Evolutionary conservation across 179 eudicot genomes (phyloP).

Genomic region (Silene coronaria): DNA sequence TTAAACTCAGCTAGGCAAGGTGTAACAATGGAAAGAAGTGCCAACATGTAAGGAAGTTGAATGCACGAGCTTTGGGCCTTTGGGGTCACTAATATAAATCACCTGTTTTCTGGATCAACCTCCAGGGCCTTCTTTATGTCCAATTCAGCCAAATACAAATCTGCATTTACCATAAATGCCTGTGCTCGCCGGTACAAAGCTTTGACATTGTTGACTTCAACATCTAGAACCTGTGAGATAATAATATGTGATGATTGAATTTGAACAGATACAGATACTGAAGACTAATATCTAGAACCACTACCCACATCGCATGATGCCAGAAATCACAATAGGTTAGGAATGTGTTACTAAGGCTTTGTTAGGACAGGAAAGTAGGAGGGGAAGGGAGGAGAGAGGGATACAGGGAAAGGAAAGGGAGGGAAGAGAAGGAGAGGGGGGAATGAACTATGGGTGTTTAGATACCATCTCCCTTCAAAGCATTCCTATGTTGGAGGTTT

Average conservation of each 20-base stretch:
- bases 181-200: slow-evolving; percentile 62
- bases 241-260: not conserved
- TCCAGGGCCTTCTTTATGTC: slow-evolving; percentile 64
- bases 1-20: too few relatives aligned
- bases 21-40: too few relatives aligned
- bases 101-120: slow-evolving; percentile 57
- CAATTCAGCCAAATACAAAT: slow-evolving; percentile 45
- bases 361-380: too few relatives aligned
- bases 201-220: slow-evolving; percentile 51
- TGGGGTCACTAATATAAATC: not conserved
- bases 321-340: not conserved
- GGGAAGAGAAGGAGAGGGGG: too few relatives aligned
- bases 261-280: not conserved
- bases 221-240: slow-evolving; percentile 42
- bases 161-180: slow-evolving; percentile 44
- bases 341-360: not conserved
- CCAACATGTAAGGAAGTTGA: too few relatives aligned
- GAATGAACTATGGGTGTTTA: too few relatives aligned
- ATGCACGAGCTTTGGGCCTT: too few relatives aligned
- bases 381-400: too few relatives aligned
- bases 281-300: too few relatives aligned
- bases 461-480: too few relatives aligned
- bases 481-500: too few relatives aligned
- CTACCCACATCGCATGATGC: not conserved
- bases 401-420: too few relatives aligned